Evolutionary conservation across 768 basidiomycete genomes (phyloP).

Genomic region (Trametes cingulata): DNA sequence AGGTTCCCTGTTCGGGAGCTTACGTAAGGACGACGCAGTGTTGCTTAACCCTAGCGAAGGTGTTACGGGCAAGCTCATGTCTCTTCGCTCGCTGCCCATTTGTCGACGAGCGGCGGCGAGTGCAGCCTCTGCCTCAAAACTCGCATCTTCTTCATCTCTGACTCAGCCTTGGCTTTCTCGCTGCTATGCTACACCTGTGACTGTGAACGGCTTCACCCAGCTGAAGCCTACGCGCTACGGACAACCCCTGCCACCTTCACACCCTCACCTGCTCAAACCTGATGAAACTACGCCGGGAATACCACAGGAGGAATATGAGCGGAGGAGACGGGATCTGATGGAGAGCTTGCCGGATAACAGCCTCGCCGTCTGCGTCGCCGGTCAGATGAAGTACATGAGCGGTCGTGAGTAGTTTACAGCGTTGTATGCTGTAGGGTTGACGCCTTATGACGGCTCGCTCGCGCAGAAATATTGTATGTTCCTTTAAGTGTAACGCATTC

Average conservation of each 20-base stretch:
- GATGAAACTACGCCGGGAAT: conserved; percentile 84
- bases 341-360: conserved; percentile 69
- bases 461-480: conserved; percentile 71
- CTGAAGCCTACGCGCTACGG: conserved; percentile 76
- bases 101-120: conserved; percentile 15
- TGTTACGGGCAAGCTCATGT: conserved; percentile 10
- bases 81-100: conserved; percentile 13
- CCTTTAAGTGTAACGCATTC: too few species aligned
- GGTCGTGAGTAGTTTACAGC: conserved; percentile 54
- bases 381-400: conserved; percentile 84
- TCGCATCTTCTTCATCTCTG: background rate
- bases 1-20: background rate
- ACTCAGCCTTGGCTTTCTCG: background rate
- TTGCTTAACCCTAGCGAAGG: background rate
- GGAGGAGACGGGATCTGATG: conserved; percentile 69
- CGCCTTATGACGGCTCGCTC: conserved; percentile 34
- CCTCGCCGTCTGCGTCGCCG: conserved; percentile 75
- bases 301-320: conserved; percentile 72
- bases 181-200: conserved; percentile 37
- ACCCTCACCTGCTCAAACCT: conserved; percentile 64
- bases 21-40: background rate
- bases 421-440: conserved; percentile 6
- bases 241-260: conserved; percentile 75
- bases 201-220: conserved; percentile 25
- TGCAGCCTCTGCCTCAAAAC: conserved; percentile 6